Evolutionary conservation across 2,329 filamentous ascomycete genomes (phyloP).

Genomic region (Ramichloridium luteum): DNA sequence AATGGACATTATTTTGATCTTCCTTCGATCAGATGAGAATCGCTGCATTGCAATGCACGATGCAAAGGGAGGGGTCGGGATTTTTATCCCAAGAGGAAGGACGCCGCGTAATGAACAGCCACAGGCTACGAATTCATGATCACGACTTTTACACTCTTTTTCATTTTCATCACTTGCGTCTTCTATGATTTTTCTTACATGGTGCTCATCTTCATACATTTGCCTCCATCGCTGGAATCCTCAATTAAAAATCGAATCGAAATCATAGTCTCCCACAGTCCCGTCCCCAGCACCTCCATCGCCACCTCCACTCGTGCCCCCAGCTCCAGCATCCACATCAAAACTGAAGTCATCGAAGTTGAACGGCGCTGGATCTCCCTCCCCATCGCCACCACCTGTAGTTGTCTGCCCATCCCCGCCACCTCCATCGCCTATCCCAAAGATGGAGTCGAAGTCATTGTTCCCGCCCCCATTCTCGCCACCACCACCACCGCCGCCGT

Average conservation of each 20-base stretch:
- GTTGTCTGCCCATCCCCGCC: constrained; percentile 9
- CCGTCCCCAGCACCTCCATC: not conserved
- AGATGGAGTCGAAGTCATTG: constrained; percentile 24
- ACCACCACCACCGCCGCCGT: constrained; percentile 8
- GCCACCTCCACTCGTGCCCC: not conserved
- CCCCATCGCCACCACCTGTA: not conserved
- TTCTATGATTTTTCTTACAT: too few species aligned
- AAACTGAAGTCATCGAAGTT: constrained; percentile 6
- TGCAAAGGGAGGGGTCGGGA: too few species aligned
- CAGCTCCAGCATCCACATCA: not conserved
- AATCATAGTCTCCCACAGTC: constrained; percentile 6
- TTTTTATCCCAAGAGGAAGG: too few species aligned
- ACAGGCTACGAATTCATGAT: too few species aligned
- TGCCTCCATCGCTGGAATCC: too few species aligned
- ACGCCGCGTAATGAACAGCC: too few species aligned
- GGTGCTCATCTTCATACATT: too few species aligned
- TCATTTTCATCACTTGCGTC: too few species aligned
- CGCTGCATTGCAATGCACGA: too few species aligned
- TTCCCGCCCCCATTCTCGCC: constrained; percentile 14
- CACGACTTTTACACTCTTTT: too few species aligned
- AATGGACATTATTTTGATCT: too few species aligned
- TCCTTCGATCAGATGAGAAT: too few species aligned
- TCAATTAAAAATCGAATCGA: constrained; percentile 14
- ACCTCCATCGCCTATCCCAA: constrained; percentile 18
- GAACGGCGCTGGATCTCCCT: not conserved